Conservation (phyloP, 2,329 filamentous ascomycete genomes). For the Curvularia sp. region DNA sequence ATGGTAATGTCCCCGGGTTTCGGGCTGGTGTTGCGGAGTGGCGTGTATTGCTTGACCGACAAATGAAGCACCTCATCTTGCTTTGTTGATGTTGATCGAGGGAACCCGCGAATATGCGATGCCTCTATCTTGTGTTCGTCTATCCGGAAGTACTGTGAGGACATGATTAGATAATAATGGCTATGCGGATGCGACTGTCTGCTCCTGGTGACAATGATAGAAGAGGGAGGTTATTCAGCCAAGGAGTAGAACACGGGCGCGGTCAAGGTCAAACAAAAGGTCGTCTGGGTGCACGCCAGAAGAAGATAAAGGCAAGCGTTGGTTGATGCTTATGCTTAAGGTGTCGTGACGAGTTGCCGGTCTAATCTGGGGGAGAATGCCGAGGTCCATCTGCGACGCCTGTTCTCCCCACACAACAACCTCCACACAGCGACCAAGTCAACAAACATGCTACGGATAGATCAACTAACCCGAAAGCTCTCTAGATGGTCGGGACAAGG, state of each 20-base stretch:
- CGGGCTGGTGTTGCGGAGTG: constrained; percentile 71
- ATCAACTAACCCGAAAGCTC: not conserved
- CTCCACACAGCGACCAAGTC: not conserved
- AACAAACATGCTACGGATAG: not conserved
- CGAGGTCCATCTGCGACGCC: constrained; percentile 30
- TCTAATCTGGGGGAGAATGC: constrained; percentile 31
- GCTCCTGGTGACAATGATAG: not conserved
- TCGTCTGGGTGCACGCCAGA: not conserved
- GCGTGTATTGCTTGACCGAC: constrained; percentile 87
- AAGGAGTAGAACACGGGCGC: not conserved
- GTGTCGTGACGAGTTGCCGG: constrained; percentile 30
- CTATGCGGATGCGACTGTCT: constrained; percentile 5
- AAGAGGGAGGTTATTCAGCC: not conserved
- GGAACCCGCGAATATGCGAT: constrained; percentile 82
- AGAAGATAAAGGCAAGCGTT: not conserved
- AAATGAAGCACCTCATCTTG: constrained; percentile 79
- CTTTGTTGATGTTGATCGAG: constrained; percentile 71
- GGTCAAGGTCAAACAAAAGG: not conserved
- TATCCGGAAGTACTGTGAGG: constrained; percentile 64
- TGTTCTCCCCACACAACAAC: constrained; percentile 6
- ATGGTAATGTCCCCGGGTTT: constrained; percentile 82
- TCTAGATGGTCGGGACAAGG: not conserved
- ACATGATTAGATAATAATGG: constrained; percentile 40
- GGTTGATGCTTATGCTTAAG: constrained; percentile 11
- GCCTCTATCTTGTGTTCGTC: constrained; percentile 72